Evolutionary conservation across 2,329 filamentous ascomycete species (phyloP), one percentile per base, ranked within the genome.

Genomic region (Fusarium sp.): DNA sequence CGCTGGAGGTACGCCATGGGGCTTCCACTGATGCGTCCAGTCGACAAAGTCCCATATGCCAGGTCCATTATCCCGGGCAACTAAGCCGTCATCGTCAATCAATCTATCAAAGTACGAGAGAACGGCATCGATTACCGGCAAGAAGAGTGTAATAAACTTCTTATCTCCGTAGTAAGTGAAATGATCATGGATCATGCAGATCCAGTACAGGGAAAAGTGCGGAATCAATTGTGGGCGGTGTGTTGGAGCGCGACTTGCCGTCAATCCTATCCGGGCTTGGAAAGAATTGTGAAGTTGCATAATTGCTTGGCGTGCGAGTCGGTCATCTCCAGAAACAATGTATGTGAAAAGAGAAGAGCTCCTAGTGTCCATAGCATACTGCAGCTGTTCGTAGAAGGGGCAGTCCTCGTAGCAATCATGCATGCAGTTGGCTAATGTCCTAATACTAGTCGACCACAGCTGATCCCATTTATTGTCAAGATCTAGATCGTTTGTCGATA

Each of bases 211-310:
- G 15, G 43, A 46, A 28, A 46, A 46, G 12, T 30, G 43, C 15
- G 78, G 75, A 43, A 82, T 82, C 46, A 80, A 70, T 47, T 81
- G 78, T 1, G 70, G 70, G 1, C 72, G 68, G 48, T 80, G 78
- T 0, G 75, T 77, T 1, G 80, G 80, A 28, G 77, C 75, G 1
- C 79, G 77, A 18, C 76, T 79, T 30, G 77, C 75, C 0, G 76
- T 78, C 4, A 81, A 72, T 1, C 80, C 80, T 40, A 74, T 66
- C 23, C 34, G 12, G 28, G 70, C 40, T 8, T 57, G 54, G 13
- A 70, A 65, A 0, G 74, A 74, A 13, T 72, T 66, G 30, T 74
- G 68, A 18, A 77, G 62, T 43, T 77, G 73, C 8, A 62, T 54
- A 3, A 79, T 78, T 6, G 77, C 75, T 39, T 79, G 76, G 1